A percentile compares a stretch with the other conserved stretches of the same genome.
phyloP scores from a whole-genome alignment of 495 filamentous ascomycete genomes.

The Xylaria cubensis region DNA sequence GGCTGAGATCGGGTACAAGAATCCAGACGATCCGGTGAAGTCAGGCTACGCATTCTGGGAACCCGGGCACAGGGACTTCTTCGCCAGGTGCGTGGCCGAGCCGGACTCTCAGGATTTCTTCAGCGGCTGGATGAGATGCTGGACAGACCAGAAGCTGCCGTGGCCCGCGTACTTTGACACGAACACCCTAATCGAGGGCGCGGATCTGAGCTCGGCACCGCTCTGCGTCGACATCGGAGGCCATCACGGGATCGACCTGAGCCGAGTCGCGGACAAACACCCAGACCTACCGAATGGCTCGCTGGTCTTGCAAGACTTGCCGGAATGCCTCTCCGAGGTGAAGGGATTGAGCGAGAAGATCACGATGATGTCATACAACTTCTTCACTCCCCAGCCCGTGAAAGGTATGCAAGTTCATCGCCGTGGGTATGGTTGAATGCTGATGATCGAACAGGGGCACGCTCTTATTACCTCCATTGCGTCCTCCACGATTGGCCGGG shows the following conservation, averaged over 20 bases:
- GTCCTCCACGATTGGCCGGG: conserved; percentile 58
- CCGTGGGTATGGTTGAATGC: neutral
- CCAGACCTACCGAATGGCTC: conserved; percentile 41
- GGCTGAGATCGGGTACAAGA: conserved; percentile 29
- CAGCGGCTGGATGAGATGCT: conserved; percentile 30
- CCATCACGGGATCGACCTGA: conserved; percentile 44
- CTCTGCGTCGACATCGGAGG: conserved; percentile 52
- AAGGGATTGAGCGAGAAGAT: conserved; percentile 26
- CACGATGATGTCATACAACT: conserved; percentile 40
- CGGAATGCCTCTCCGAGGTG: conserved; percentile 34
- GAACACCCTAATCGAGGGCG: conserved; percentile 29
- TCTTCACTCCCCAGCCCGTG: conserved; percentile 44
- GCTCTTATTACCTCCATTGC: conserved; percentile 50
- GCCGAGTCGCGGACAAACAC: conserved; percentile 30
- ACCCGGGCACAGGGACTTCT: conserved; percentile 30
- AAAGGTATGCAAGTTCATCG: conserved; percentile 32
- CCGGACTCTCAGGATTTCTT: conserved; percentile 27
- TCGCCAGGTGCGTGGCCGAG: conserved; percentile 28
- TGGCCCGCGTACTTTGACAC: conserved; percentile 40
- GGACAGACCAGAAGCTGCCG: conserved; percentile 31
- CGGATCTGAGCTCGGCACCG: conserved; percentile 31
- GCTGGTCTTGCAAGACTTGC: conserved; percentile 50
- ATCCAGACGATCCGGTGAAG: conserved; percentile 31
- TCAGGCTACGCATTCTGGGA: conserved; percentile 26
- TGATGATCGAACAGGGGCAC: conserved; percentile 31